Conservation (phyloP, 2,329 filamentous ascomycete genomes). For the Cladosporium velox region DNA sequence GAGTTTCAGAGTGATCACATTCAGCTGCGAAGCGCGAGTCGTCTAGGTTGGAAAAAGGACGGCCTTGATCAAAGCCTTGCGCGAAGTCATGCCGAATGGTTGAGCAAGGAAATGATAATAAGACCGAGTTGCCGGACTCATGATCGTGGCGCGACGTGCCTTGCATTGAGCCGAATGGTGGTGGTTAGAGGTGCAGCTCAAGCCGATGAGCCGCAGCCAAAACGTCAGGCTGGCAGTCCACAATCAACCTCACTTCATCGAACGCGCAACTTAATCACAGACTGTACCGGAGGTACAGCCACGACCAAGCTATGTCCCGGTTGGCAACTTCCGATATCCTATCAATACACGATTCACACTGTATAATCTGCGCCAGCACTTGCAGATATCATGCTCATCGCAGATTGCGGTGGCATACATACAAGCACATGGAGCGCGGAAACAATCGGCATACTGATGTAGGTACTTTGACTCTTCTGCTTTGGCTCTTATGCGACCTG, state of each 20-base stretch:
- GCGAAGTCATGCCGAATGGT: not conserved
- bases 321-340: not conserved
- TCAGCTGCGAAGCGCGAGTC: not conserved
- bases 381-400: not conserved
- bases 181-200: not conserved
- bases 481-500: not conserved
- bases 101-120: not conserved
- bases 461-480: not conserved
- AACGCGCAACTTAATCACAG: not conserved
- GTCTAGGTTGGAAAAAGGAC: not conserved
- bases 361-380: not conserved
- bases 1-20: not conserved
- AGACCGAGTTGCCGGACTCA: not conserved
- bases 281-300: not conserved
- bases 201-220: not conserved
- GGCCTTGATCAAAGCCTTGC: not conserved
- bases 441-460: not conserved
- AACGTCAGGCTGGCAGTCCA: not conserved
- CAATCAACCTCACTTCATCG: not conserved
- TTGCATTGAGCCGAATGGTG: not conserved
- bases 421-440: not conserved
- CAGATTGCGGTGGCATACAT: not conserved
- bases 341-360: not conserved
- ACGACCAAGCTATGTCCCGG: not conserved
- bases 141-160: not conserved